Conservation (phyloP, 441 rosid species). For the Pelargonium myrrhifolium region DNA sequence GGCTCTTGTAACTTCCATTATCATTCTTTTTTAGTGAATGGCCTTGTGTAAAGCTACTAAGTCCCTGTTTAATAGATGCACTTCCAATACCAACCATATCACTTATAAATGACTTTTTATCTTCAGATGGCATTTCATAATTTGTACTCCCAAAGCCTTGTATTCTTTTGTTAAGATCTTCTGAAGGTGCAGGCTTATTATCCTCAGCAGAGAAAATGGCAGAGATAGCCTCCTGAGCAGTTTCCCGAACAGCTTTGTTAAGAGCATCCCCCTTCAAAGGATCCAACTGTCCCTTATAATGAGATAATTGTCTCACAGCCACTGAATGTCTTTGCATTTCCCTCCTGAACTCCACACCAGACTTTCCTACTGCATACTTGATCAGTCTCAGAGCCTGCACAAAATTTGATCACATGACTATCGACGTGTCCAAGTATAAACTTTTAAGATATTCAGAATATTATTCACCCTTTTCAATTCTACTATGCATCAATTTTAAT, state of each 20-base stretch:
- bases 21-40: conserved; percentile 62
- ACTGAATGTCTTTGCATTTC: conserved; percentile 95
- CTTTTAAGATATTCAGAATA: background rate
- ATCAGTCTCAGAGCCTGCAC: conserved; percentile 83
- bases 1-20: conserved; percentile 76
- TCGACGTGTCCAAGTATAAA: conserved; percentile 6
- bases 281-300: conserved; percentile 81
- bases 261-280: conserved; percentile 91
- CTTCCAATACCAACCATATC: conserved; percentile 94
- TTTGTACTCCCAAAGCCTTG: conserved; percentile 94
- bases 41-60: conserved; percentile 73
- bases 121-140: conserved; percentile 65
- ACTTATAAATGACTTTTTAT: conserved; percentile 83
- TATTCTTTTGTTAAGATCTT: conserved; percentile 58
- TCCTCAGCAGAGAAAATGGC: conserved; percentile 79
- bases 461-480: background rate
- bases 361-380: conserved; percentile 81
- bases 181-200: conserved; percentile 52
- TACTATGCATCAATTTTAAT: background rate
- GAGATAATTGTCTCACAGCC: conserved; percentile 76
- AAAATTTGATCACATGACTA: conserved; percentile 19
- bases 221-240: conserved; percentile 82
- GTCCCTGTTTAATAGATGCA: conserved; percentile 89
- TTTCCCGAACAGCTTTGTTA: conserved; percentile 90
- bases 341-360: conserved; percentile 86